Evolutionary conservation across 2,329 filamentous ascomycete species (phyloP).

Genomic region (Talaromyces sp.): DNA sequence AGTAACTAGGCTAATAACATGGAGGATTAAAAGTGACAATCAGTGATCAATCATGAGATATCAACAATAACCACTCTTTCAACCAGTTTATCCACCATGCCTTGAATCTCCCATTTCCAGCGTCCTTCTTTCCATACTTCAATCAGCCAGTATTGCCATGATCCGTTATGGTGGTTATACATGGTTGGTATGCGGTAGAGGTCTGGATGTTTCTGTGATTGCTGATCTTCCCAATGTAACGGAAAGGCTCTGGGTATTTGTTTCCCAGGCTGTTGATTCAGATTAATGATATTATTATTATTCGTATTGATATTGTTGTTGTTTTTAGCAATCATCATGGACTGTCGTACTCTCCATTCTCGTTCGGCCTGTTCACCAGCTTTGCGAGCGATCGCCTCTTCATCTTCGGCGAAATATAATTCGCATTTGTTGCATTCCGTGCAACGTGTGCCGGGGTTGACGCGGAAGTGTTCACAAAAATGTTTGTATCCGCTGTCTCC

Average conservation of each 20-base stretch:
- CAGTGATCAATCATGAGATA: conserved; percentile 2
- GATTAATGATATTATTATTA: not conserved
- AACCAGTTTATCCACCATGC: conserved; percentile 41
- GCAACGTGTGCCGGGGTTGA: conserved; percentile 73
- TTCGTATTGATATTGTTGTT: conserved; percentile 25
- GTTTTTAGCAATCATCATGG: conserved; percentile 29
- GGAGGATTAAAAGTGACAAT: not conserved
- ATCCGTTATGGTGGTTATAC: conserved; percentile 10
- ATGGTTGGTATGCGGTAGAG: conserved; percentile 9
- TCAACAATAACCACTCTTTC: conserved; percentile 38
- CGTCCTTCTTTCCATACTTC: conserved; percentile 40
- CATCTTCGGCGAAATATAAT: conserved; percentile 68
- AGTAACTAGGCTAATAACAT: conserved; percentile 1
- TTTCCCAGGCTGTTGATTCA: not conserved
- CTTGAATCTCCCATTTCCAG: conserved; percentile 45
- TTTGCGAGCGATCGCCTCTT: conserved; percentile 65
- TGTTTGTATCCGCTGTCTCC: conserved; percentile 76
- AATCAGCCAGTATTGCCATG: conserved; percentile 36
- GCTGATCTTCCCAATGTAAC: not conserved
- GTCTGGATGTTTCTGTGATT: conserved; percentile 7
- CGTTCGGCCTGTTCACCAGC: conserved; percentile 71
- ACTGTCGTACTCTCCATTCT: conserved; percentile 67
- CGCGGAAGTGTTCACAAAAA: conserved; percentile 94
- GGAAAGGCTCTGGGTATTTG: not conserved
- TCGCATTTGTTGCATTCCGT: conserved; percentile 78